Base-by-base conservation (phyloP, 176 grass and related monocot genomes). In the Otatea glauca region DNA sequence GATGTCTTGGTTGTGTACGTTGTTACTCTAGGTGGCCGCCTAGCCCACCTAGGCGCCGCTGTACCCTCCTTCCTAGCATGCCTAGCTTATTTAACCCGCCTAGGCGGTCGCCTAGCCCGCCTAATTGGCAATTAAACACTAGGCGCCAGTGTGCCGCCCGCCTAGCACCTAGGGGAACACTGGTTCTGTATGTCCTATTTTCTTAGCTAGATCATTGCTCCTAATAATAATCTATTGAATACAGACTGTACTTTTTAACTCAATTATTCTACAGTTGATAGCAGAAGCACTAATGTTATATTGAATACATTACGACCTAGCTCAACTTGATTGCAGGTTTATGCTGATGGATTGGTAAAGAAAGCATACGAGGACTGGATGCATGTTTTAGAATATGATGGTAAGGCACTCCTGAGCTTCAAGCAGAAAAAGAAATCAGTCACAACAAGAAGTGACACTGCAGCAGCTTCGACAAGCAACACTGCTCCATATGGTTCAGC, bases 301-400 rank as follows among this genome's bases (percentile, higher is more conserved):
- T 48, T 70, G 29, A 54, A 60, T 32, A 77, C 21, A 70, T 74
- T 25, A 25, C 73, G 2, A 74, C 17, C 59, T 65, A 60, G 7
- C 47, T 89, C 43, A 75, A 80, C 60, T 71, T 54, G 27, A 87
- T 49, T 70, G 47, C 78, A 97, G 94, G 79, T 87, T 51, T 91
- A 90, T 77, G 85, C 89, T 37, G 94, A 97, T 25, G 23, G 81
- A 43, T 86, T 97, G 81, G 94, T 97, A 51, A 97, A 94, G 84
- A 92, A 92, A 85, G 89, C 94, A 35, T 97, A 97, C 3, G 94
- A 97, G 67, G 90, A 97, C 42, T 97, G 94, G 94, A 88, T 88
- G 32, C 89, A 94, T 82, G 94, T 84, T 85, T 71, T 97, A 86
- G 94, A 97, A 92, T 94, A 97, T 76, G 94, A 97, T 90, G 94